Conservation (phyloP, 768 basidiomycete species). For the Collybiopsis luxurians region DNA sequence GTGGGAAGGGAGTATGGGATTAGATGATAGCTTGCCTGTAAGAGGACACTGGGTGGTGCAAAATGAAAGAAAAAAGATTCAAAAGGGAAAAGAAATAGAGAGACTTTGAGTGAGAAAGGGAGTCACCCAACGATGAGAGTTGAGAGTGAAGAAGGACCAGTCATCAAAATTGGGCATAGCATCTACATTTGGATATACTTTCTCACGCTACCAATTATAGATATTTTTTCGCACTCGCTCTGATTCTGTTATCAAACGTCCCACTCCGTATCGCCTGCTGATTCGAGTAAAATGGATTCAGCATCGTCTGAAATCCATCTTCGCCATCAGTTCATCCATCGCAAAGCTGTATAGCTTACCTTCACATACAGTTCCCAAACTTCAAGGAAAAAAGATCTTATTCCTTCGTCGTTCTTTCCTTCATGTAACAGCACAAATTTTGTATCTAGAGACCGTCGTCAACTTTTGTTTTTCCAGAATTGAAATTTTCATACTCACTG, state of each 20-base stretch:
- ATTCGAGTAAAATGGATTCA: slow-evolving; percentile 97
- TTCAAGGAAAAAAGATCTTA: slow-evolving; percentile 87
- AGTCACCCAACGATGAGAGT: slow-evolving; percentile 29
- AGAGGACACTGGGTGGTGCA: slow-evolving; percentile 19
- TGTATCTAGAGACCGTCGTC: slow-evolving; percentile 59
- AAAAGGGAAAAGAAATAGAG: slow-evolving; percentile 12
- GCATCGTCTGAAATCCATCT: slow-evolving; percentile 53
- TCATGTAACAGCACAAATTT: slow-evolving; percentile 96
- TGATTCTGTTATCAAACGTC: slow-evolving; percentile 81
- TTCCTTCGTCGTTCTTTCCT: slow-evolving; percentile 95
- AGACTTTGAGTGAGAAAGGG: slow-evolving; percentile 17
- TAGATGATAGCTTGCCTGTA: slow-evolving; percentile 10
- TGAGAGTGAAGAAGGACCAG: slow-evolving; percentile 20
- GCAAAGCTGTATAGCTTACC: slow-evolving; percentile 49
- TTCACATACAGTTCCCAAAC: slow-evolving; percentile 98
- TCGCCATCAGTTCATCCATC: too few species aligned
- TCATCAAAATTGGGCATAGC: too few species aligned
- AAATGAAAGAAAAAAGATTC: slow-evolving; percentile 29
- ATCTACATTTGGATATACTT: too few species aligned
- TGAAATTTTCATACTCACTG: slow-evolving; percentile 54
- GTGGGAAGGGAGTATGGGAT: slow-evolving; percentile 11
- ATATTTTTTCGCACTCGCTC: slow-evolving; percentile 84
- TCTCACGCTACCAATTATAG: too few species aligned
- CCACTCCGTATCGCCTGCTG: slow-evolving; percentile 78
- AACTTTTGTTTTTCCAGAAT: background rate